Percentiles rank a stretch among this genome's conserved stretches.
These are phyloP conservation scores for Colletotrichum sp. DNA, from an alignment of 2,329 filamentous ascomycete species.

Conservation along the genomic window DNA sequence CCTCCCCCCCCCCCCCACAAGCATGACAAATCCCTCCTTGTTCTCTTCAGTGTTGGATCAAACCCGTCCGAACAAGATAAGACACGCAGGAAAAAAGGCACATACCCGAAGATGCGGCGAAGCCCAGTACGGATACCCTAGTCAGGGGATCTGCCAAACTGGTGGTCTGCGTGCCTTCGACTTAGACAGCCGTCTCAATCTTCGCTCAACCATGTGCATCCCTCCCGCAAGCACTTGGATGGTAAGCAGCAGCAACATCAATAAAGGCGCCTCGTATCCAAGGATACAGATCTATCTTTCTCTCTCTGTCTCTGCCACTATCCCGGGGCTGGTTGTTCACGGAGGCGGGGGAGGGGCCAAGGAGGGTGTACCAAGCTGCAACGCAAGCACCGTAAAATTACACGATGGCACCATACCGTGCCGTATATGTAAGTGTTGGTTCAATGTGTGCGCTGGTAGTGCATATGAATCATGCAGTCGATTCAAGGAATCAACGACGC, in stretches of 20 bases:
- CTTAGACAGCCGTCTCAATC: neutral
- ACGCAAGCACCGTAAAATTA: neutral
- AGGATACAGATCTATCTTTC: neutral
- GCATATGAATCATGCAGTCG: neutral
- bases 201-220: neutral
- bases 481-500: neutral
- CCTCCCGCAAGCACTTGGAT: neutral
- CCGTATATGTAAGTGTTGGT: neutral
- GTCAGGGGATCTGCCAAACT: neutral
- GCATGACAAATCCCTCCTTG: slow-evolving; percentile 7
- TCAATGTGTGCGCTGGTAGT: neutral
- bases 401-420: neutral
- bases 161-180: neutral
- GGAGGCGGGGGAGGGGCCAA: neutral
- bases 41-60: neutral
- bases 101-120: neutral
- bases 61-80: neutral
- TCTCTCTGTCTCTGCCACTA: neutral
- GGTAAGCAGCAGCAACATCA: neutral
- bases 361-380: neutral
- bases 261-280: neutral
- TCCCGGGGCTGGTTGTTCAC: neutral
- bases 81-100: neutral
- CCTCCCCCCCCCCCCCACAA: neutral
- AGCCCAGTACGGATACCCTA: neutral